Evolutionary conservation across 345 rosid genomes (phyloP).

Genomic region (Turnera subulata): DNA sequence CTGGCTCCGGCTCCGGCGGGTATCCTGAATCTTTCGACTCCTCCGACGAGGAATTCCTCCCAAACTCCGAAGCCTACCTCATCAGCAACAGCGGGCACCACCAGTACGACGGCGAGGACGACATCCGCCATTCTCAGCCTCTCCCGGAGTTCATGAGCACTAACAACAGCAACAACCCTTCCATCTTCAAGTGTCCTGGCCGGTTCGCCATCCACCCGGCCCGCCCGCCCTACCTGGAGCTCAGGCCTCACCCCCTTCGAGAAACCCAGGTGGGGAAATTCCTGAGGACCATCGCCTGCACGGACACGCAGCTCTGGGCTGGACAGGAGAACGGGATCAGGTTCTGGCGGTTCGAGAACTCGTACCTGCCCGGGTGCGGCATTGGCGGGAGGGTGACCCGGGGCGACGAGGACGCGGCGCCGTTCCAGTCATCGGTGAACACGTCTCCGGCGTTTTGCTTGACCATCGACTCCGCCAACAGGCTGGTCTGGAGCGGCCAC

Average conservation of each 20-base stretch:
- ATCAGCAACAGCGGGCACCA: neutral
- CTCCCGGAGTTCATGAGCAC: constrained; percentile 52
- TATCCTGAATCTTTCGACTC: neutral
- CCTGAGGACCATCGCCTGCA: constrained; percentile 82
- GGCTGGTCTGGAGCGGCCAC: constrained; percentile 91
- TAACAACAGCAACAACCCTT: constrained; percentile 49
- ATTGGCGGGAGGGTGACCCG: constrained; percentile 61
- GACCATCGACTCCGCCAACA: constrained; percentile 62
- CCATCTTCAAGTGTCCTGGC: constrained; percentile 64
- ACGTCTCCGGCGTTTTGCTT: constrained; percentile 81
- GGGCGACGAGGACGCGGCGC: constrained; percentile 97
- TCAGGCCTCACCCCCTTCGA: constrained; percentile 88
- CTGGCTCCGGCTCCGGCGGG: neutral
- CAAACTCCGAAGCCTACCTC: neutral
- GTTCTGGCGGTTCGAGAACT: constrained; percentile 67
- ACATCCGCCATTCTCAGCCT: constrained; percentile 20
- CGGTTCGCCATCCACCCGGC: constrained; percentile 76
- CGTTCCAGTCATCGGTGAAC: constrained; percentile 75
- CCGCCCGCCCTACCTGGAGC: constrained; percentile 78
- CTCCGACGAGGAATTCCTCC: constrained; percentile 11
- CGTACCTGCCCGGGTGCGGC: constrained; percentile 63
- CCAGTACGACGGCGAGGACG: constrained; percentile 16
- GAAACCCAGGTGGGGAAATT: constrained; percentile 94
- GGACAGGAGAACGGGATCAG: constrained; percentile 92
- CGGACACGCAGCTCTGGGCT: constrained; percentile 84